Base-by-base conservation (phyloP, 805 yeast species). In the Danielozyma ontarioensis region DNA sequence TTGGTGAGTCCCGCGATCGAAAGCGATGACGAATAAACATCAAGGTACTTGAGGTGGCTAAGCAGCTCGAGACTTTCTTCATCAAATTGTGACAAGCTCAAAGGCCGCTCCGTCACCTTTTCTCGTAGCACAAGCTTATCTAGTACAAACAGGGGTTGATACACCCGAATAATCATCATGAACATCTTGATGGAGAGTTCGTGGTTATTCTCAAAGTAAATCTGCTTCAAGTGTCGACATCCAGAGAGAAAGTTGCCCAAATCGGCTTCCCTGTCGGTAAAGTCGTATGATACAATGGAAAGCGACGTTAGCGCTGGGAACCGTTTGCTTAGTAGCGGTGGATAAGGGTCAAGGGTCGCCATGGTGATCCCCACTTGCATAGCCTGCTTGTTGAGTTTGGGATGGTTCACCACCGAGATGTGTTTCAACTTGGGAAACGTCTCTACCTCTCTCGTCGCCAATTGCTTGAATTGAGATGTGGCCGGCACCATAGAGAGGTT, bases 171-270 rank as follows among this genome's bases (percentile, higher is more conserved):
- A 15, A 60, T 39, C 17, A 48, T 50, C n/a, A 63, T 34, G 25
- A 64, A 53, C 18, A 44, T 43, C 11, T 48, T 39, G 14, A 65
- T 33, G 4, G 57, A 34, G 16, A 64, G 46, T 17, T 48, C 49
- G 6, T 37, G 38, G 39, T 64, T 64, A 39, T 64, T 59, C 33
- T 66, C 71, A 17, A 65, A 35, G 17, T 51, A 48, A 2, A 65
- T 15, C 5, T 33, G 39, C 27, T 34, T 45, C n/a, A 62, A 35
- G 10, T 40, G 28, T 1, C 40, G 38, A 6, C 48, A 31, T 2
- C 25, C 42, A 1, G 44, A 25, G n/a, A 62, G 36, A 28, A 62
- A 55, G 3, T 40, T 39, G 3, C 66, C 64, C 15, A 62, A 48
- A 3, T 28, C 28, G 8, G 57, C 55, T 6, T 57, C 49, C 8